Conservation (phyloP, 768 basidiomycete species). For the Steccherinum ochraceum region DNA sequence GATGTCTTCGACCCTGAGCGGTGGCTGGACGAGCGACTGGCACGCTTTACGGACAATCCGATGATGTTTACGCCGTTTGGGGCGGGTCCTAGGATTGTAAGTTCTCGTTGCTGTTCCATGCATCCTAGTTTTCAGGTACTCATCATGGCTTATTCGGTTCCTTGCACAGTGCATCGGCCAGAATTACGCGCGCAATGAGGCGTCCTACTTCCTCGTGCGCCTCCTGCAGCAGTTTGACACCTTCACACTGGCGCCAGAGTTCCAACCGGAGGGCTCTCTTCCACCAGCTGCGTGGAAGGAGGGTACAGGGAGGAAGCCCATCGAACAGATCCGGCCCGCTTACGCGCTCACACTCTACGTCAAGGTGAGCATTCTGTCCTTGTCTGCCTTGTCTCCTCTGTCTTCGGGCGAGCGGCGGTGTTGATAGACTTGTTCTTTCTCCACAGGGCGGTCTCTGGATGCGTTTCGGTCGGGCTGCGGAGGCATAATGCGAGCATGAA, state of each 20-base stretch:
- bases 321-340: conserved; percentile 58
- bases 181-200: conserved; percentile 73
- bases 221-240: conserved; percentile 59
- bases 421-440: background rate
- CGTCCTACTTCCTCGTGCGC: conserved; percentile 64
- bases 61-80: conserved; percentile 73
- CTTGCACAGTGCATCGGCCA: conserved; percentile 55
- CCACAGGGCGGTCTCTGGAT: conserved; percentile 33
- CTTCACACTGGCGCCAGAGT: conserved; percentile 54
- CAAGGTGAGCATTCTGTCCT: conserved; percentile 41
- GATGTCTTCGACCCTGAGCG: conserved; percentile 74
- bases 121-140: background rate
- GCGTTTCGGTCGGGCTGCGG: conserved; percentile 28
- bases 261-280: conserved; percentile 54
- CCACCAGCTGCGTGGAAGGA: conserved; percentile 54
- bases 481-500: background rate
- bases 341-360: conserved; percentile 60
- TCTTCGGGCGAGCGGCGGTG: background rate
- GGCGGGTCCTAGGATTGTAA: conserved; percentile 54
- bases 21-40: conserved; percentile 60
- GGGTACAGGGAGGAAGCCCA: conserved; percentile 34
- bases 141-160: background rate
- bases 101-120: conserved; percentile 9
- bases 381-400: too few relatives aligned
- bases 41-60: conserved; percentile 48